These are phyloP conservation scores for Aureobasidium leucospermi DNA, from an alignment of 2,329 filamentous ascomycete genomes.

Conservation along the genomic window DNA sequence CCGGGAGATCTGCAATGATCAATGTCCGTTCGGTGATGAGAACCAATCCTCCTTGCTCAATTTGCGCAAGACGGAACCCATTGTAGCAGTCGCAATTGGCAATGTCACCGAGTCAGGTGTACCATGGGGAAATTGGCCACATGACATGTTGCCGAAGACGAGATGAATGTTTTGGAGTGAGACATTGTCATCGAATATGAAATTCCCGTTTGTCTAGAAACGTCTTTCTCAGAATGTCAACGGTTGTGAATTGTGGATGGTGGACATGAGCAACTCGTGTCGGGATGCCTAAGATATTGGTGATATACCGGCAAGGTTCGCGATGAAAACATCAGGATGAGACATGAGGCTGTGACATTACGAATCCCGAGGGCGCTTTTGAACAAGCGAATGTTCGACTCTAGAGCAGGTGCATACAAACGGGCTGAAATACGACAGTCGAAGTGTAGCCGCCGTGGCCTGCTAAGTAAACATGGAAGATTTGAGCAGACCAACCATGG, in stretches of 20 bases:
- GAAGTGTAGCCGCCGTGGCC: too few species aligned
- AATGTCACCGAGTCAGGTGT: neutral
- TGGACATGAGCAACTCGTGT: conserved; percentile 4
- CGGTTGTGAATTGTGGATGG: neutral
- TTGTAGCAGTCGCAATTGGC: conserved; percentile 1
- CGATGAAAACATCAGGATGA: neutral
- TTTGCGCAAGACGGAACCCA: neutral
- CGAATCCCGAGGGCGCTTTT: neutral
- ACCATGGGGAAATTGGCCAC: neutral
- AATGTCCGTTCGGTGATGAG: neutral
- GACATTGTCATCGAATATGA: neutral
- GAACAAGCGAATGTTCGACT: too few species aligned
- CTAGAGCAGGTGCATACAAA: neutral
- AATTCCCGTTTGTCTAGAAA: neutral
- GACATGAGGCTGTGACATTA: neutral
- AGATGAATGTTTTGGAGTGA: neutral
- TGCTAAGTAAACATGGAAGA: too few species aligned
- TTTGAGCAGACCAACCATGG: too few species aligned
- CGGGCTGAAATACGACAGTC: too few species aligned
- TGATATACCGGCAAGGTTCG: neutral
- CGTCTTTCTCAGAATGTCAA: neutral
- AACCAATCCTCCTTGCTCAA: neutral
- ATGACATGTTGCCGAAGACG: neutral
- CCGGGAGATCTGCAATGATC: conserved; percentile 3
- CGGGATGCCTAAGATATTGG: neutral